Conservation (phyloP, 2,329 filamentous ascomycete genomes). For the Fusarium concolor region DNA sequence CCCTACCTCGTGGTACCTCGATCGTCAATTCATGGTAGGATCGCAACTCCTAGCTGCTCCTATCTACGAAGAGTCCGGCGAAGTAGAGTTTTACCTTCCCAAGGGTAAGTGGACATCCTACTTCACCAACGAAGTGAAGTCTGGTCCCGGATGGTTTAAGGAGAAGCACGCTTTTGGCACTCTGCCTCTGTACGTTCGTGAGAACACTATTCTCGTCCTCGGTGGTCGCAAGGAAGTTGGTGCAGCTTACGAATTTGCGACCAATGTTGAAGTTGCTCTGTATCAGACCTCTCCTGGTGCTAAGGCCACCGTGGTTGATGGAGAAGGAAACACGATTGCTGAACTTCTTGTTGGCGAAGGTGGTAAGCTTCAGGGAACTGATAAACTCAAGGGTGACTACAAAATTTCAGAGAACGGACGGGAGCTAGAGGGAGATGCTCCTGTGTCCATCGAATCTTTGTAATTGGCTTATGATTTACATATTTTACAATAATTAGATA, state of each 20-base stretch:
- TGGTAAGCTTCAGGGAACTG: constrained; percentile 55
- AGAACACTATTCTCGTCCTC: constrained; percentile 62
- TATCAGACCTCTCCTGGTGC: constrained; percentile 58
- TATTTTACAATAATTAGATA: not conserved
- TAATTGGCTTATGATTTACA: constrained; percentile 1
- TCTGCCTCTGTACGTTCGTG: constrained; percentile 68
- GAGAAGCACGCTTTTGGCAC: constrained; percentile 70
- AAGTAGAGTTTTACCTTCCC: constrained; percentile 74
- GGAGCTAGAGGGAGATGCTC: constrained; percentile 43
- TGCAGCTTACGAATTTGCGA: constrained; percentile 60
- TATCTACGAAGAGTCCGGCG: constrained; percentile 71
- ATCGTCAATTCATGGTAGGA: constrained; percentile 81
- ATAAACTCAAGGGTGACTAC: constrained; percentile 54
- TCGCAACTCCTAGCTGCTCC: constrained; percentile 72
- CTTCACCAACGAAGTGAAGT: constrained; percentile 61
- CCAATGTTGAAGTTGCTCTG: constrained; percentile 60
- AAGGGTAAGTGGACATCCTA: constrained; percentile 60
- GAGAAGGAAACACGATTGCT: constrained; percentile 56
- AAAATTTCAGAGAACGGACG: constrained; percentile 43
- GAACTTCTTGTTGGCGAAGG: constrained; percentile 54
- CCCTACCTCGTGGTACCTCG: constrained; percentile 73
- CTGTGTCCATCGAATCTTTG: constrained; percentile 44
- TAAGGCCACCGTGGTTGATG: constrained; percentile 57
- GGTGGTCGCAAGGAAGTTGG: constrained; percentile 55
- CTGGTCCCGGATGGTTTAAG: constrained; percentile 67